These are phyloP conservation scores for Corymbia citriodora DNA, from an alignment of 441 rosid genomes.

Conservation along the genomic window DNA sequence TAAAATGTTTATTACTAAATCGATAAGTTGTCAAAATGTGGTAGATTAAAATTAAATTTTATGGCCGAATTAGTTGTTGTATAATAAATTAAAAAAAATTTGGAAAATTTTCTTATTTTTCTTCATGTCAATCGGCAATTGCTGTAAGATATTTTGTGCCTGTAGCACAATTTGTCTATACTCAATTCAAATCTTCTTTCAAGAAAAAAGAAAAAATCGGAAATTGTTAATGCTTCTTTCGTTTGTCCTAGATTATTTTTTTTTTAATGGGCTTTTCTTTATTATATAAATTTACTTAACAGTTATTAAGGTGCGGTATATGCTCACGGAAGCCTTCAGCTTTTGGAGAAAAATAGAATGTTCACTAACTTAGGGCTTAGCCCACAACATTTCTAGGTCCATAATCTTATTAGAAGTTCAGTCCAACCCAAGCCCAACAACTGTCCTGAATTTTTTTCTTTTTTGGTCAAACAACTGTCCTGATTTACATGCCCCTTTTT, in stretches of 20 bases:
- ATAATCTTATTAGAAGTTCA: not conserved
- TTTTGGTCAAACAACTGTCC: not conserved
- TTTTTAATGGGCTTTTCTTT: not conserved
- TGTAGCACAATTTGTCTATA: not conserved
- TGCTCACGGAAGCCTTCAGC: not conserved
- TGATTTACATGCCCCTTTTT: not conserved
- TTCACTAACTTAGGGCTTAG: not conserved
- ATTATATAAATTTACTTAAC: not conserved
- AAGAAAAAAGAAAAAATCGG: too few species aligned
- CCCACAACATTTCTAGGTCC: not conserved
- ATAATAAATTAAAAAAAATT: too few species aligned
- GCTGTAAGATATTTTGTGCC: not conserved
- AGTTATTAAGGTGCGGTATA: not conserved
- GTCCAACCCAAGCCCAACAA: not conserved
- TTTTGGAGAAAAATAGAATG: not conserved
- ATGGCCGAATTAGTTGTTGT: too few species aligned
- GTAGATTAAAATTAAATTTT: too few species aligned
- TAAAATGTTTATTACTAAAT: too few species aligned
- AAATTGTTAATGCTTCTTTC: not conserved
- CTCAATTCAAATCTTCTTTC: not conserved
- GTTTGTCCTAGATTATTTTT: not conserved
- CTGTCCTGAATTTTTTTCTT: not conserved
- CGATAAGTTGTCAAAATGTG: too few species aligned
- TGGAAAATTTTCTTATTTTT: not conserved
- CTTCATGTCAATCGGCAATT: accelerated